phyloP scores from a whole-genome alignment of 2,329 filamentous ascomycete species.

The Alternaria solani region DNA sequence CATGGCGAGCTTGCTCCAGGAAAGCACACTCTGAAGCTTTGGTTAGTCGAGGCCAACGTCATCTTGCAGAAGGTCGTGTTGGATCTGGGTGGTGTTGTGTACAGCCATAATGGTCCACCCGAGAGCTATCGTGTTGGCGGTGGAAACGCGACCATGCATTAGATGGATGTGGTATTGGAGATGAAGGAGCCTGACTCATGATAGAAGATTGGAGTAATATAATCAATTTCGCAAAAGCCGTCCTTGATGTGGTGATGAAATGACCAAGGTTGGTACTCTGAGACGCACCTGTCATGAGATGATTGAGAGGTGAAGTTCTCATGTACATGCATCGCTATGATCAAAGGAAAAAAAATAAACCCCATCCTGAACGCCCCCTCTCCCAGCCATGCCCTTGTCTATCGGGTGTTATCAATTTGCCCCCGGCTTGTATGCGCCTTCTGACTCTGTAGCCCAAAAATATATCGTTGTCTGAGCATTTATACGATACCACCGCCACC shows the following conservation, averaged over 20 bases:
- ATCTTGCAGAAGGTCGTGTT: conserved; percentile 49
- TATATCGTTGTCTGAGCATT: neutral
- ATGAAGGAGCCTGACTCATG: no score
- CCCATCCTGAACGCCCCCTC: neutral
- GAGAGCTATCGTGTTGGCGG: conserved; percentile 50
- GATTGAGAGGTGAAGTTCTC: neutral
- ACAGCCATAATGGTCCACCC: conserved; percentile 47
- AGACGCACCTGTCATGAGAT: neutral
- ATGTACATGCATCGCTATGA: neutral
- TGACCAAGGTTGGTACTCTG: neutral
- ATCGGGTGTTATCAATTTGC: neutral
- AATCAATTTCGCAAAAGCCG: neutral
- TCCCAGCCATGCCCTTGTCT: neutral
- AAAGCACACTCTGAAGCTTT: conserved; percentile 55
- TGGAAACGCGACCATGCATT: conserved; percentile 15
- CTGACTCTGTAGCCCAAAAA: neutral
- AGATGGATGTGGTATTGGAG: neutral
- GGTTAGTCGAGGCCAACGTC: conserved; percentile 57
- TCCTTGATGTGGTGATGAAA: neutral
- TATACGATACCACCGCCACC: conserved; percentile 15
- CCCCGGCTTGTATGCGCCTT: neutral
- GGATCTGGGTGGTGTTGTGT: conserved; percentile 45
- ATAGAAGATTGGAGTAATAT: neutral
- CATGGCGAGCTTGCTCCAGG: conserved; percentile 45
- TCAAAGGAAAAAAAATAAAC: neutral